Evolutionary conservation across 2,329 filamentous ascomycete species (phyloP), one percentile per base, ranked within the genome.

Genomic region (Aureobasidium sp.): DNA sequence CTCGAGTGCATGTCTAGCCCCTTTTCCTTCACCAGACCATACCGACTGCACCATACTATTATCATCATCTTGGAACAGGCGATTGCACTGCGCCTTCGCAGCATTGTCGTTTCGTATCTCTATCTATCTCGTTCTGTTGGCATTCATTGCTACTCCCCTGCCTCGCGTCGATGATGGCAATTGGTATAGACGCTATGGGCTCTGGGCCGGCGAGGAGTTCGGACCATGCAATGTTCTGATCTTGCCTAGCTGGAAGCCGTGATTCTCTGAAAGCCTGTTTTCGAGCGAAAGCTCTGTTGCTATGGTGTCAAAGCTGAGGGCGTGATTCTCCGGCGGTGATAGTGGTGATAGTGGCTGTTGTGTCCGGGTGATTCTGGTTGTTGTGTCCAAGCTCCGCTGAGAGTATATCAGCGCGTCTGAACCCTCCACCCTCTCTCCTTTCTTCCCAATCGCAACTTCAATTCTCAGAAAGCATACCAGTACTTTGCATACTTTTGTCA

Each of bases 241-340:
- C 25, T 39, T 31, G 53, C 53, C 20, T 45, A 45, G 39, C 39
- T 57, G 29, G 39, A 6, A n/a, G 34, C 14, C 2, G 42, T 36
- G 29, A 42, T 53, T 22, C 9, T 44, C 37, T 20, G 36, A 29
- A 36, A 56, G 31, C 41, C 53, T 57, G 41, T 36, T 57, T 45
- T 45, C 39, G 34, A 34, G 52, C 39, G 5, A 56, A 44, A 29
- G 22, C 52, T 56, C 52, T 56, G 27, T 56, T 56, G 52, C 37
- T 34, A 42, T 42, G 52, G 52, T 41, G 49, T 53, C 49, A 8
- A 56, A 56, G 37, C 27, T 44, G 52, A 34, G 39, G 37, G 31
- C 5, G 52, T 44, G 52, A 56, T 45, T 45, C 42, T 45, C 41
- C 20, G 36, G 39, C 14, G 51, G 31, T 42, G 51, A 55, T 44